Conservation (phyloP, 1,284 basidiomycete species). For the Ustilago shanxiensis region DNA sequence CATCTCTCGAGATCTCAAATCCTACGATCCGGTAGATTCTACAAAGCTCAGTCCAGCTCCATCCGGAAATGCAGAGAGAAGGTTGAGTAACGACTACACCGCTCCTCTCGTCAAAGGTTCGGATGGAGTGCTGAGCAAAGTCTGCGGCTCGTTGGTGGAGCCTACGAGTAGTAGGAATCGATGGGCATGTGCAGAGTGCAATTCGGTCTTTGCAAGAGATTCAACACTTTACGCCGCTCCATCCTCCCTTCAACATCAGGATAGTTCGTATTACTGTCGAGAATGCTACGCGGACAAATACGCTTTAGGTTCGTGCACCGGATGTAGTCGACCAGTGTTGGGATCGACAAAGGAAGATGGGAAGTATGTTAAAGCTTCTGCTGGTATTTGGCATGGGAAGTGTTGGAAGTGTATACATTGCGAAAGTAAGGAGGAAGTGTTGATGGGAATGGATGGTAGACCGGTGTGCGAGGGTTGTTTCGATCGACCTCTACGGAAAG, state of each 20-base stretch:
- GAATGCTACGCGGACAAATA: conserved; percentile 54
- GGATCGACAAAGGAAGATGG: conserved; percentile 62
- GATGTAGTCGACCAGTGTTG: conserved; percentile 46
- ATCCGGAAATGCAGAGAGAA: background rate
- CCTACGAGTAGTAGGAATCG: conserved; percentile 42
- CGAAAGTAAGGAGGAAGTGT: conserved; percentile 30
- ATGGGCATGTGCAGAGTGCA: conserved; percentile 58
- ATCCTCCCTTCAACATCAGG: conserved; percentile 5
- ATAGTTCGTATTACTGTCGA: conserved; percentile 52
- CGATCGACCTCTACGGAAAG: conserved; percentile 19
- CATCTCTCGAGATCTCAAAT: conserved; percentile 49
- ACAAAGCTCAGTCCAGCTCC: background rate
- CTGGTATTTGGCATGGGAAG: conserved; percentile 55
- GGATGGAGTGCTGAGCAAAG: conserved; percentile 57
- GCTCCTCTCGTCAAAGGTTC: conserved; percentile 48
- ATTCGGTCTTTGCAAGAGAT: conserved; percentile 54
- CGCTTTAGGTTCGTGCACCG: conserved; percentile 47
- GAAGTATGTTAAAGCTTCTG: conserved; percentile 51
- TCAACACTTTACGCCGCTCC: conserved; percentile 61
- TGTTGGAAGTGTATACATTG: conserved; percentile 60
- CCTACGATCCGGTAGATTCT: no score
- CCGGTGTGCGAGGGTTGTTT: conserved; percentile 60
- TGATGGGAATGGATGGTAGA: conserved; percentile 57
- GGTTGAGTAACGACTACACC: conserved; percentile 43
- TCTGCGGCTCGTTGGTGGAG: conserved; percentile 59